These are phyloP conservation scores for Pestalotiopsis fici DNA, from an alignment of 2,329 filamentous ascomycete genomes.

Conservation along the genomic window DNA sequence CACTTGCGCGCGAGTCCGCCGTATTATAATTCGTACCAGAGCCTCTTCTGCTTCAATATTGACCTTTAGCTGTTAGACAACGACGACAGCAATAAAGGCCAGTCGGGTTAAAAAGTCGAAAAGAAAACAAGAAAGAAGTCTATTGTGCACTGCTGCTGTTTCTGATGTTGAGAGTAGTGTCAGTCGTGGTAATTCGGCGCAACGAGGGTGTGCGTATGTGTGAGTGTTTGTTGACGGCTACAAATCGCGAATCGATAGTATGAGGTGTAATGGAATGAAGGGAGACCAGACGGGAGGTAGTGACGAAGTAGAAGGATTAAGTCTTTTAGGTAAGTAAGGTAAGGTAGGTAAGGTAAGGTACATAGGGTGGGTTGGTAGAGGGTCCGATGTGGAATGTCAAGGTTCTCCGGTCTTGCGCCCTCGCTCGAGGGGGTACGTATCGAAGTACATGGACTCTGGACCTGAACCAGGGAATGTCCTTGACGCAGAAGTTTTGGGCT, in stretches of 20 bases:
- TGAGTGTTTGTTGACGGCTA: constrained; percentile 22
- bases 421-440: neutral
- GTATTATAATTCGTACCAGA: neutral
- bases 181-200: neutral
- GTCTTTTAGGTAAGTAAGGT: neutral
- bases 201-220: neutral
- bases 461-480: constrained; percentile 19
- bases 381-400: constrained; percentile 28
- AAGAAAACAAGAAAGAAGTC: neutral
- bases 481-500: constrained; percentile 18
- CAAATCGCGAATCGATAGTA: constrained; percentile 17
- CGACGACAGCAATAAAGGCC: too few species aligned
- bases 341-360: neutral
- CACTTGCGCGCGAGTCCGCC: neutral
- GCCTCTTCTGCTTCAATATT: neutral
- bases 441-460: constrained; percentile 10
- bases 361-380: constrained; percentile 12
- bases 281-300: constrained; percentile 20
- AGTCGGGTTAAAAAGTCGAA: neutral
- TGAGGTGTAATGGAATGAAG: constrained; percentile 31
- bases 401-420: constrained; percentile 15
- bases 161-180: neutral
- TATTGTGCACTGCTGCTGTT: neutral
- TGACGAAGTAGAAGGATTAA: constrained; percentile 15
- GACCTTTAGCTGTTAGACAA: neutral